These are phyloP conservation scores for Aspergillus quadricinctus DNA, from an alignment of 2,329 filamentous ascomycete species.

Conservation along the genomic window DNA sequence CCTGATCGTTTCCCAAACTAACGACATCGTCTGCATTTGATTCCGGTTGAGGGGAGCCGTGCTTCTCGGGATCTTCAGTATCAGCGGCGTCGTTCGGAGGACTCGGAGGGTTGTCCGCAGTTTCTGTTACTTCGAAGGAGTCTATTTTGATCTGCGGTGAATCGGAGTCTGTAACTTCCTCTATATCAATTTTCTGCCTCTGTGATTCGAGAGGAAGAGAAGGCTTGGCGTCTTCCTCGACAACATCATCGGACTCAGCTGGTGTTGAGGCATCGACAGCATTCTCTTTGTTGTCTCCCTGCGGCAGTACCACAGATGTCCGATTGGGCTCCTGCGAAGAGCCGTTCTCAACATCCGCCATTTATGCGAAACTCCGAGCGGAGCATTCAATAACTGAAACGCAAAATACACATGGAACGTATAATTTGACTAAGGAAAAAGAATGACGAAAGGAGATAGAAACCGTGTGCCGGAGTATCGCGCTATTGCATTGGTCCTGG, in stretches of 20 bases:
- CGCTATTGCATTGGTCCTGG: slow-evolving; percentile 1
- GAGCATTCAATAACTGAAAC: slow-evolving; percentile 23
- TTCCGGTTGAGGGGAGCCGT: slow-evolving; percentile 16
- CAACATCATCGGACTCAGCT: slow-evolving; percentile 19
- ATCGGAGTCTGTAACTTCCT: slow-evolving; percentile 10
- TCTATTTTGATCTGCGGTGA: slow-evolving; percentile 5
- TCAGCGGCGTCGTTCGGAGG: slow-evolving; percentile 23
- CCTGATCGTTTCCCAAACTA: slow-evolving; percentile 11
- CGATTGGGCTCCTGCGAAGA: slow-evolving; percentile 28
- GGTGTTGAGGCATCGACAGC: slow-evolving; percentile 24
- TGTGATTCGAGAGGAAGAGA: slow-evolving; percentile 24
- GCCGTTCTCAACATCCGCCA: slow-evolving; percentile 39
- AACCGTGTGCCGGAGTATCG: not conserved
- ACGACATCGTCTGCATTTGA: slow-evolving; percentile 13
- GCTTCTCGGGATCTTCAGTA: slow-evolving; percentile 17
- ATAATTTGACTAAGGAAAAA: slow-evolving; percentile 19
- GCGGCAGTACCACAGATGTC: slow-evolving; percentile 21
- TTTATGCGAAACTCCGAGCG: slow-evolving; percentile 37
- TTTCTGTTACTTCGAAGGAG: slow-evolving; percentile 17
- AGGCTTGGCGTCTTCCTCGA: slow-evolving; percentile 29
- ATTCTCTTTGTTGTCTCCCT: slow-evolving; percentile 27
- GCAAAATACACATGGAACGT: slow-evolving; percentile 26
- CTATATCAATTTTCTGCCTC: slow-evolving; percentile 25
- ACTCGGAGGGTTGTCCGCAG: slow-evolving; percentile 20
- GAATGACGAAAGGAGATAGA: slow-evolving; percentile 7